phyloP scores from a whole-genome alignment of 192 early-diverging fungal species.

The Phycomyces nitens region DNA sequence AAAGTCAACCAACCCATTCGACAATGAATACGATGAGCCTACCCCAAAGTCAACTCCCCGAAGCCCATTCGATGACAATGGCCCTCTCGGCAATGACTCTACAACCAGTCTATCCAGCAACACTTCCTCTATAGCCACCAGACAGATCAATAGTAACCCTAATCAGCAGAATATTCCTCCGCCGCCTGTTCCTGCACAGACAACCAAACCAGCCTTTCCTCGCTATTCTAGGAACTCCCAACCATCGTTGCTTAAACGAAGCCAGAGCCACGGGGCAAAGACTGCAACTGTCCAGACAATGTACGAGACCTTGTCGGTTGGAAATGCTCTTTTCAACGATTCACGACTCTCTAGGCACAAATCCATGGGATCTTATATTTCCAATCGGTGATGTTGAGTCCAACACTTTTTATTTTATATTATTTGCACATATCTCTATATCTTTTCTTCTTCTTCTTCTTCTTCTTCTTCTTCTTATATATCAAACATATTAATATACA shows the following conservation, averaged over 20 bases:
- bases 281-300: not conserved
- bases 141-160: not conserved
- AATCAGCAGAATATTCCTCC: constrained; percentile 16
- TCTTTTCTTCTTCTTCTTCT: not conserved
- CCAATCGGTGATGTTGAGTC: not conserved
- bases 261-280: not conserved
- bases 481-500: constrained; percentile 15
- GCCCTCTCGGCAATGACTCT: no score
- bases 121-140: not conserved
- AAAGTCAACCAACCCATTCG: constrained; percentile 8
- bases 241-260: not conserved
- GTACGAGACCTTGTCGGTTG: not conserved
- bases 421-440: not conserved
- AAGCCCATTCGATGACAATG: constrained; percentile 6
- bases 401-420: not conserved
- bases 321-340: not conserved
- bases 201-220: constrained; percentile 14
- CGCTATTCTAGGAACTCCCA: constrained; percentile 5
- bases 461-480: not conserved
- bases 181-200: constrained; percentile 12
- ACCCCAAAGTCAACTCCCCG: not conserved
- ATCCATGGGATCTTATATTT: not conserved
- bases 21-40: not conserved
- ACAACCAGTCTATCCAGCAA: not conserved
- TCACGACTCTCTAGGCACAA: not conserved